phyloP scores from a whole-genome alignment of 2,329 filamentous ascomycete genomes.

The Colletotrichum plurivorum region DNA sequence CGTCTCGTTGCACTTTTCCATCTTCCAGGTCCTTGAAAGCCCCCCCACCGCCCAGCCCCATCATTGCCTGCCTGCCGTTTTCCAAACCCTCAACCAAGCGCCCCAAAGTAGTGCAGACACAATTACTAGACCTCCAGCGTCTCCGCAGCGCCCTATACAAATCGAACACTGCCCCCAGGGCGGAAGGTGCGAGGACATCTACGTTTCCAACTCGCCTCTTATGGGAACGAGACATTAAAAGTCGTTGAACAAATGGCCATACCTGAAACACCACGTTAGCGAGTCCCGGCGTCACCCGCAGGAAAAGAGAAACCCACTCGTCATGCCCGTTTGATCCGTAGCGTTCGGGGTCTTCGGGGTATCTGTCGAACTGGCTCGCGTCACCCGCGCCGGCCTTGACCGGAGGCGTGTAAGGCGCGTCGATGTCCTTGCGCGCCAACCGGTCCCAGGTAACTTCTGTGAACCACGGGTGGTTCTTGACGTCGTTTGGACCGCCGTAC shows the following conservation, averaged over 20 bases:
- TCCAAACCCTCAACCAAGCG: constrained; percentile 35
- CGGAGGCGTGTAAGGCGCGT: constrained; percentile 96
- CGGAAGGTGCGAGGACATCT: constrained; percentile 10
- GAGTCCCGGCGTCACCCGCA: neutral
- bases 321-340: constrained; percentile 87
- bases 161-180: constrained; percentile 24
- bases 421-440: constrained; percentile 94
- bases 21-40: constrained; percentile 30
- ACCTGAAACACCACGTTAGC: constrained; percentile 60
- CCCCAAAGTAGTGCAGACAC: constrained; percentile 37
- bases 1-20: constrained; percentile 35
- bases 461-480: constrained; percentile 98
- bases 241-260: constrained; percentile 81
- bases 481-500: constrained; percentile 89
- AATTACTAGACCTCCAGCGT: constrained; percentile 21
- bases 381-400: constrained; percentile 95
- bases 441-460: constrained; percentile 98
- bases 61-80: constrained; percentile 34
- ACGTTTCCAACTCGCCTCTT: neutral
- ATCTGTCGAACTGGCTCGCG: constrained; percentile 97
- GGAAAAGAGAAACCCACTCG: constrained; percentile 75
- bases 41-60: constrained; percentile 13
- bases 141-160: constrained; percentile 28
- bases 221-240: constrained; percentile 65
- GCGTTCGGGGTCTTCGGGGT: constrained; percentile 95